Evolutionary conservation across 208 protist genomes (phyloP).

Genomic region (Acanthamoeba lugdunensis): DNA sequence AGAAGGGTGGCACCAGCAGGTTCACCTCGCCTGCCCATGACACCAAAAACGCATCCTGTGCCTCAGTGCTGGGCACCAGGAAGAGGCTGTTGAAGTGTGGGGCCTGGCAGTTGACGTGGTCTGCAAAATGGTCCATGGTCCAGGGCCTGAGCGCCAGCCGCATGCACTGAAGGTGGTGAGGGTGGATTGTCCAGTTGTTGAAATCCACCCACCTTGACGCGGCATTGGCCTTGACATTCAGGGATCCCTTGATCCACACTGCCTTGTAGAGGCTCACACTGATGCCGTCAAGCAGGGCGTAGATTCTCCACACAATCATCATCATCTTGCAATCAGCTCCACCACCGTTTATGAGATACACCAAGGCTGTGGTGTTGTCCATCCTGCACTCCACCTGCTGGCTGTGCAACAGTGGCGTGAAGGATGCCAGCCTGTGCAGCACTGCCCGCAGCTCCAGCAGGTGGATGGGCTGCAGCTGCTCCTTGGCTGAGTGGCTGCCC

Average conservation of each 20-base stretch:
- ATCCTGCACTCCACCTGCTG: slow-evolving; percentile 21
- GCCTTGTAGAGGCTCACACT: not conserved
- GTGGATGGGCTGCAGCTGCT: slow-evolving; percentile 12
- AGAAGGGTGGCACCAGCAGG: slow-evolving; percentile 34
- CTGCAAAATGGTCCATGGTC: not conserved
- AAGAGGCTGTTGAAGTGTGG: slow-evolving; percentile 11
- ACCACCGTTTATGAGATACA: not conserved
- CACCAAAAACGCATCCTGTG: not conserved
- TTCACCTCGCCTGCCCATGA: not conserved
- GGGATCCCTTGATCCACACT: not conserved
- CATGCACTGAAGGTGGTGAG: not conserved
- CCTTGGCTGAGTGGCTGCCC: not conserved
- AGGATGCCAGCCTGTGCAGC: not conserved
- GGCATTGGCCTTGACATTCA: not conserved
- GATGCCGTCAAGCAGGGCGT: not conserved
- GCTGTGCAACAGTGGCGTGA: not conserved
- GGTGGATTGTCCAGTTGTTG: not conserved
- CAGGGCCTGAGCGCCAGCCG: not conserved
- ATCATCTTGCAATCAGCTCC: not conserved
- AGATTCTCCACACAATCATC: not conserved
- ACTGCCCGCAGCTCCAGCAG: not conserved
- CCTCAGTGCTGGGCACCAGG: not conserved
- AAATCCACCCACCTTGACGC: not conserved
- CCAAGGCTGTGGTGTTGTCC: not conserved
- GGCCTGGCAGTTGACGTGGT: not conserved